phyloP scores from a whole-genome alignment of 768 basidiomycete genomes.

The Kondoa subrosea region DNA sequence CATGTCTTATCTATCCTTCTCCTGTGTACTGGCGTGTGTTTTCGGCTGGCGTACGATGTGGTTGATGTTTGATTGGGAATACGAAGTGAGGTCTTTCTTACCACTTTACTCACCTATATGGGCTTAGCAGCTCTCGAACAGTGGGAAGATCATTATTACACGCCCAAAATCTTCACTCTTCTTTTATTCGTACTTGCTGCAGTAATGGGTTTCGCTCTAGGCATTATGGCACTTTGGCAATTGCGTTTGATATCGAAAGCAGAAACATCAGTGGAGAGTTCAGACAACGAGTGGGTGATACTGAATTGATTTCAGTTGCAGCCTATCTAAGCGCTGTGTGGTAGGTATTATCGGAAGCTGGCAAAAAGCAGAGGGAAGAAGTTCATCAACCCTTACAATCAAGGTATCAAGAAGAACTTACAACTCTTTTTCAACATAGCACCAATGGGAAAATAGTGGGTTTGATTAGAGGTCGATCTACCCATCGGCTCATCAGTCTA shows the following conservation, averaged over 20 bases:
- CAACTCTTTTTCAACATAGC: conserved; percentile 76
- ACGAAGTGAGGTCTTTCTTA: conserved; percentile 30
- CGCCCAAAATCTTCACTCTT: conserved; percentile 54
- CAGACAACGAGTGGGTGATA: conserved; percentile 57
- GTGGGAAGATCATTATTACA: conserved; percentile 43
- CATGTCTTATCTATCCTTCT: conserved; percentile 72
- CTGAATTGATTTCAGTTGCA: neutral
- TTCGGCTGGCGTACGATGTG: conserved; percentile 51
- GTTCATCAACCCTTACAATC: conserved; percentile 81
- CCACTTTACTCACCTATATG: neutral
- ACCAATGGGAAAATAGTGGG: conserved; percentile 55
- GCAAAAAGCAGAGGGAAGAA: conserved; percentile 58
- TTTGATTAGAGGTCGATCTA: conserved; percentile 20
- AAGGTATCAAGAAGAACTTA: conserved; percentile 59
- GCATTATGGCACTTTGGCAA: conserved; percentile 57
- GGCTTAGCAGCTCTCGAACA: neutral
- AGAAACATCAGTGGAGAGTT: conserved; percentile 78
- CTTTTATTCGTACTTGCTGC: conserved; percentile 56
- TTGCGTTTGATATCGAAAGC: conserved; percentile 49
- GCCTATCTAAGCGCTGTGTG: neutral
- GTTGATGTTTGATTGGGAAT: conserved; percentile 40
- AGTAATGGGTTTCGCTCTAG: conserved; percentile 59
- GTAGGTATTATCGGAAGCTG: conserved; percentile 46
- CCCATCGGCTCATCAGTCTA: neutral
- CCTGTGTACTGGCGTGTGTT: conserved; percentile 45